Base-by-base conservation (phyloP, 208 protist species). In the Crithidia brevicula region DNA sequence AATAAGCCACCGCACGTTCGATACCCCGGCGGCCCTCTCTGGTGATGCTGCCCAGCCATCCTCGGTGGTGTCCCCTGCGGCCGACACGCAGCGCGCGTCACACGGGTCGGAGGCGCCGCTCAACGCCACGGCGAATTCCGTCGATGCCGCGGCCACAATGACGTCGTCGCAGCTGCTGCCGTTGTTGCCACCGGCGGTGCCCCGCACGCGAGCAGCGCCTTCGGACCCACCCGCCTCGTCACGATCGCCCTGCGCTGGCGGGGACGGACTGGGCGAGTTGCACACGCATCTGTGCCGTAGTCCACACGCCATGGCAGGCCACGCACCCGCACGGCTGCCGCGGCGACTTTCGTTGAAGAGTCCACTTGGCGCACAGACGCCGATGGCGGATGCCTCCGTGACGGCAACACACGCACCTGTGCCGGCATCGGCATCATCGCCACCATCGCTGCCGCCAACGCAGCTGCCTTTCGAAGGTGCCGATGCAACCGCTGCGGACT, bases 101-200 rank as follows among this genome's bases (percentile, higher is more conserved):
- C 20, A 34, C 13, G 28, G 13, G 50, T 54, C 50, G 27, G 20
- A 31, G 50, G 18, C 50, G 6, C 8, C 50, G 9, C 13, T 36
- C 27, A n/a, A 36, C 18, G 16, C 9, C 28, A 25, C 23, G 7
- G 50, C 7, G 4, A 28, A 16, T 3, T 4, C 38, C n/a, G n/a
- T n/a, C n/a, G n/a, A n/a, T n/a, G n/a, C n/a, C n/a, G n/a, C n/a
- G n/a, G n/a, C n/a, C n/a, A n/a, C n/a, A n/a, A n/a, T n/a, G n/a
- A n/a, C n/a, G n/a, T n/a, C n/a, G n/a, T n/a, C n/a, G n/a, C n/a
- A n/a, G n/a, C n/a, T n/a, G n/a, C n/a, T n/a, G n/a, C n/a, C n/a
- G n/a, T n/a, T n/a, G 34, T 11, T 40, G 25, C 51, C 64, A n/a
- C 51, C 50, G 30, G 27, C n/a, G 52, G 42, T 53, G 20, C 45